phyloP scores from a whole-genome alignment of 2,329 filamentous ascomycete species.

The Phyllosticta citribraziliensis region DNA sequence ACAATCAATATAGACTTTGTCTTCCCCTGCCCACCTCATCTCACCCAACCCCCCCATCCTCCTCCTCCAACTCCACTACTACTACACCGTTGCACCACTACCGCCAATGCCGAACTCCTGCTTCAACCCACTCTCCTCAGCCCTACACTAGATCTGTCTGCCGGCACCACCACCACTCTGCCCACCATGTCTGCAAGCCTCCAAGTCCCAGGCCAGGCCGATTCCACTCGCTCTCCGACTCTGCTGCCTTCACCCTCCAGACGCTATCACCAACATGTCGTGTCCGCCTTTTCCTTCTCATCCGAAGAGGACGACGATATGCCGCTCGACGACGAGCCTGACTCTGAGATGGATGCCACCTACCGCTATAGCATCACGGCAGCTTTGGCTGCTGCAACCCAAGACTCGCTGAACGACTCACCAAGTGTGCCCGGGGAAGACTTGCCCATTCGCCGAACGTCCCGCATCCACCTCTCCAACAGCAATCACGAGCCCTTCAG shows the following conservation, averaged over 20 bases:
- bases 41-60: background rate
- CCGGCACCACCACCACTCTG: background rate
- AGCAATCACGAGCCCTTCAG: background rate
- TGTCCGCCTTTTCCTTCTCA: background rate
- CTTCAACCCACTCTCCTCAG: background rate
- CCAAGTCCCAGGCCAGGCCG: background rate
- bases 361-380: background rate
- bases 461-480: background rate
- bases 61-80: background rate
- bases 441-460: background rate
- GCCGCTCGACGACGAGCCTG: background rate
- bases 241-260: background rate
- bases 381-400: slow-evolving; percentile 6
- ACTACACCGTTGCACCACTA: background rate
- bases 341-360: background rate
- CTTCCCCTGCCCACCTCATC: background rate
- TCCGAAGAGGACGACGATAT: background rate
- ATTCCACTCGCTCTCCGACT: background rate
- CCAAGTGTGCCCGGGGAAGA: background rate
- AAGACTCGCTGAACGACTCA: slow-evolving; percentile 2
- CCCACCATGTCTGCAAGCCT: background rate
- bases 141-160: background rate
- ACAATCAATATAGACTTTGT: background rate
- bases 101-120: background rate
- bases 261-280: background rate